Conservation (phyloP, 2,329 filamentous ascomycete species). For the Colletotrichum plurivorum region DNA sequence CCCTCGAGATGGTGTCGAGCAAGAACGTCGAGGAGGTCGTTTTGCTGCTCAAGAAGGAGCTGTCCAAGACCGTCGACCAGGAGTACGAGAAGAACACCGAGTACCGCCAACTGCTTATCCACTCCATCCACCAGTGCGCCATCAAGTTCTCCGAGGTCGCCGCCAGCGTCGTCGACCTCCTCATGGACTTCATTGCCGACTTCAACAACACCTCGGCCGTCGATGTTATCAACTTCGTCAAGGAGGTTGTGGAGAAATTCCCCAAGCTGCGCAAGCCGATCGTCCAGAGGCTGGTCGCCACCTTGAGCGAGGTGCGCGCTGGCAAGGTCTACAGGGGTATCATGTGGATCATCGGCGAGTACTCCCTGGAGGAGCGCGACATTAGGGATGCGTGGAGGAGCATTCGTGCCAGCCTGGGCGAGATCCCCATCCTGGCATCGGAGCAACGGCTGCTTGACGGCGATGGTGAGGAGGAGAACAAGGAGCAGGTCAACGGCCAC, state of each 20-base stretch:
- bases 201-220: conserved; percentile 98
- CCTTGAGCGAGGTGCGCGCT: conserved; percentile 91
- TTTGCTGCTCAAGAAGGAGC: conserved; percentile 94
- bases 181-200: conserved; percentile 99
- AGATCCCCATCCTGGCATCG: conserved; percentile 96
- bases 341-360: conserved; percentile 98
- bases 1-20: conserved; percentile 97
- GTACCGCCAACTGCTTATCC: conserved; percentile 94
- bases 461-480: conserved; percentile 75
- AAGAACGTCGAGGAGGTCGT: conserved; percentile 99
- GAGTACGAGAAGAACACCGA: conserved; percentile 99
- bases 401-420: conserved; percentile 92
- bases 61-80: conserved; percentile 97
- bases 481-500: conserved; percentile 83
- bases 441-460: conserved; percentile 94
- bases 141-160: conserved; percentile 99
- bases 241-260: conserved; percentile 99
- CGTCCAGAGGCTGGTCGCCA: conserved; percentile 88
- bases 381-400: conserved; percentile 98
- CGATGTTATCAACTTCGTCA: conserved; percentile 98
- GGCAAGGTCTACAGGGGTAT: conserved; percentile 98
- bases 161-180: conserved; percentile 92
- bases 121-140: conserved; percentile 97
- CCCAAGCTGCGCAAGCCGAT: conserved; percentile 90
- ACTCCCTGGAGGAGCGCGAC: conserved; percentile 92